These are phyloP conservation scores for Colletotrichum sublineola DNA, from an alignment of 2,329 filamentous ascomycete species.

Conservation along the genomic window DNA sequence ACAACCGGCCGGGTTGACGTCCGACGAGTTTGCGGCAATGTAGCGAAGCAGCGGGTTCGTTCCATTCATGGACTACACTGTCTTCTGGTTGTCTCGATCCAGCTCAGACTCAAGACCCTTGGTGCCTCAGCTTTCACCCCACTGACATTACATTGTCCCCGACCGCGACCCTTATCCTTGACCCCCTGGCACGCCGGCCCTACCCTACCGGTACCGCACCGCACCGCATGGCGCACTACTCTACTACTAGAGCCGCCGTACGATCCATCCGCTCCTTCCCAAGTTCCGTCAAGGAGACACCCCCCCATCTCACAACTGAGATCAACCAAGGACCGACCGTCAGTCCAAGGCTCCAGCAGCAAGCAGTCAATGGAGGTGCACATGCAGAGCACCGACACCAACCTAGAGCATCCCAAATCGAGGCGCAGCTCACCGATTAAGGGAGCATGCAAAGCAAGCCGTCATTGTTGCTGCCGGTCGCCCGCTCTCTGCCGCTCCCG, in stretches of 20 bases:
- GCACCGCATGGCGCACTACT: conserved; percentile 26
- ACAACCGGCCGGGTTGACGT: conserved; percentile 13
- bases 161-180: conserved; percentile 26
- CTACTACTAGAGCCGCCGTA: conserved; percentile 28
- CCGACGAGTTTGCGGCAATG: neutral
- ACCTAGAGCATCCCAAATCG: conserved; percentile 15
- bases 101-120: conserved; percentile 36
- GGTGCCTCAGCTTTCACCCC: conserved; percentile 29
- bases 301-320: conserved; percentile 21
- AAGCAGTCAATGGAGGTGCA: conserved; percentile 15
- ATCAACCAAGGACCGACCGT: conserved; percentile 37
- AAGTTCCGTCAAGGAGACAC: conserved; percentile 21
- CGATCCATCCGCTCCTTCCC: conserved; percentile 9
- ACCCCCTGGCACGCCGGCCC: conserved; percentile 23
- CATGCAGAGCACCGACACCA: conserved; percentile 27
- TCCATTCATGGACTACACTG: conserved; percentile 14
- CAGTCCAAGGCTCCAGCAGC: conserved; percentile 27
- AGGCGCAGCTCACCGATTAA: neutral
- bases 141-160: conserved; percentile 11
- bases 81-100: conserved; percentile 24
- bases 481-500: conserved; percentile 15
- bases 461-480: conserved; percentile 3
- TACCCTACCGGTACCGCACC: conserved; percentile 6
- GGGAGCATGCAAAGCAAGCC: conserved; percentile 2
- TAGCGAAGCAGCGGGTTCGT: neutral